Conservation (phyloP, 805 yeast species). For the Vanderwaltozyma verrucispora region DNA sequence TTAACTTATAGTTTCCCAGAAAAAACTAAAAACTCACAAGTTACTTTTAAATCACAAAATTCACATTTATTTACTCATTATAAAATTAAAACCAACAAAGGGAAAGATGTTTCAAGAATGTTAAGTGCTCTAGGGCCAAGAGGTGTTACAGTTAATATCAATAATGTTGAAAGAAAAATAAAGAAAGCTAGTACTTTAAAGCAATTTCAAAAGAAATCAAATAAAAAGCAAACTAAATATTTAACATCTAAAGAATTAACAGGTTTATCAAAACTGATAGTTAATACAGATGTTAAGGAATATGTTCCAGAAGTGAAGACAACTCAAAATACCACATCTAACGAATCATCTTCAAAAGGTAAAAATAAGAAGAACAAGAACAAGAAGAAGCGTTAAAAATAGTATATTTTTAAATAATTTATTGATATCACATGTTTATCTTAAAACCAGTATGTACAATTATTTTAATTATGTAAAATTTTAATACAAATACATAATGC, state of each 20-base stretch:
- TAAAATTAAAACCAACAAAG: slow-evolving; percentile 45
- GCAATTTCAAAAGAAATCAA: slow-evolving; percentile 1
- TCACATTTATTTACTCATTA: slow-evolving; percentile 53
- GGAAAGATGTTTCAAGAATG: slow-evolving; percentile 65
- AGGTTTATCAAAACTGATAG: slow-evolving; percentile 21
- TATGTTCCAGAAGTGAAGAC: slow-evolving; percentile 11
- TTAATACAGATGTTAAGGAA: slow-evolving; percentile 21
- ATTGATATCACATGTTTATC: too few relatives aligned
- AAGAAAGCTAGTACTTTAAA: neutral
- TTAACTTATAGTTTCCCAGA: slow-evolving; percentile 30
- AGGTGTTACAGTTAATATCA: slow-evolving; percentile 34
- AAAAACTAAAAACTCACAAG: slow-evolving; percentile 16
- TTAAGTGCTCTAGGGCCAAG: slow-evolving; percentile 65
- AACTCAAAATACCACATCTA: slow-evolving; percentile 3
- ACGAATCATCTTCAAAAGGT: slow-evolving; percentile 13
- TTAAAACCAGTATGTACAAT: too few relatives aligned
- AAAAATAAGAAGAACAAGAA: slow-evolving; percentile 23
- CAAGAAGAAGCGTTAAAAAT: slow-evolving; percentile 20
- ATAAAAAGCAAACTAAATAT: slow-evolving; percentile 2
- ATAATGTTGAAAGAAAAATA: slow-evolving; percentile 15
- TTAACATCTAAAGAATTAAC: slow-evolving; percentile 14
- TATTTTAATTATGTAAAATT: too few relatives aligned
- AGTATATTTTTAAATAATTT: too few relatives aligned
- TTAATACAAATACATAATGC: too few relatives aligned
- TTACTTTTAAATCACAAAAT: slow-evolving; percentile 51